These are phyloP conservation scores for Stipa capillata DNA, from an alignment of 176 grass and related monocot species.

Conservation along the genomic window DNA sequence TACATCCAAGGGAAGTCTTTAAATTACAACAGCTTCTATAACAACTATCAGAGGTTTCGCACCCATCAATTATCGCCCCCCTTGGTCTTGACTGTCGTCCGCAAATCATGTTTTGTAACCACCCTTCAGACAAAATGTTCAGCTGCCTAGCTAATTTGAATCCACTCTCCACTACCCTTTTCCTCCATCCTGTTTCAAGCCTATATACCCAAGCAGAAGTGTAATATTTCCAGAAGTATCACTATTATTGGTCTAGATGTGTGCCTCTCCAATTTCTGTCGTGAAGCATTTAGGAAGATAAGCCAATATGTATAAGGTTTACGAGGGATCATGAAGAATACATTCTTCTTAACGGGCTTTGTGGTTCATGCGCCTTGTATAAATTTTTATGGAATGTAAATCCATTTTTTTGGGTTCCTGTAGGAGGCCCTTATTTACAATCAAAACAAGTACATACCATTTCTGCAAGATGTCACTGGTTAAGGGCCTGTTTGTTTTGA, in stretches of 20 bases:
- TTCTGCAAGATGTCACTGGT: slow-evolving; percentile 95
- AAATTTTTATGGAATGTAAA: not conserved
- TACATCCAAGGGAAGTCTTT: not conserved
- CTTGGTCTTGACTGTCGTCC: not conserved
- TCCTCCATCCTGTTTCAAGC: not conserved
- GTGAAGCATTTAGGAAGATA: not conserved
- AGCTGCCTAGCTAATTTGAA: not conserved
- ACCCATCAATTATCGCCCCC: not conserved
- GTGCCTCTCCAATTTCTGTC: not conserved
- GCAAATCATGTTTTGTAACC: not conserved
- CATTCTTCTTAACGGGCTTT: not conserved
- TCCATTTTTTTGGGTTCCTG: slow-evolving; percentile 6
- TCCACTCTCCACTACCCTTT: not conserved
- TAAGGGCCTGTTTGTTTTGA: too few relatives aligned
- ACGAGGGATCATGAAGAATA: not conserved
- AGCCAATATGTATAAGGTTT: not conserved
- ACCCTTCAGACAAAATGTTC: not conserved
- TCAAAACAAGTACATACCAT: slow-evolving; percentile 75
- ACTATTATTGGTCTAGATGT: not conserved
- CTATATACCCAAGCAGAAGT: not conserved
- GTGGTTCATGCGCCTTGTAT: not conserved
- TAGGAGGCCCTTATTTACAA: slow-evolving; percentile 65
- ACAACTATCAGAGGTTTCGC: not conserved
- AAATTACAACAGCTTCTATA: not conserved
- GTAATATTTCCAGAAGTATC: not conserved